phyloP scores from a whole-genome alignment of 2,329 filamentous ascomycete genomes.

The Cladophialophora carrionii region DNA sequence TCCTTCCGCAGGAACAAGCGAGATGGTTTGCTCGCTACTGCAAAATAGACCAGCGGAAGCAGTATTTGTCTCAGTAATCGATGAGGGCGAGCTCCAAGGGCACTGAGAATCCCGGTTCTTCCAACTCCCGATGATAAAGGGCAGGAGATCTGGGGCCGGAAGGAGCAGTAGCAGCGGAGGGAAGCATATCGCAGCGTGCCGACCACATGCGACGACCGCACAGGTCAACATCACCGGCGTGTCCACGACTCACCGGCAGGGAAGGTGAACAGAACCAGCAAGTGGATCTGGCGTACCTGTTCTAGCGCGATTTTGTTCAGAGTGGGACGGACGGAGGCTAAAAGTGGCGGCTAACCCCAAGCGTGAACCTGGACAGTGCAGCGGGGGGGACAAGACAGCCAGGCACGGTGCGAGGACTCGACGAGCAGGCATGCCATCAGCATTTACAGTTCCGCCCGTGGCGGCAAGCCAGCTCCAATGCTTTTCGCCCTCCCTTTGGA shows the following conservation, averaged over 20 bases:
- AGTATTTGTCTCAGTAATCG: slow-evolving; percentile 25
- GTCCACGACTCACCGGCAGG: background rate
- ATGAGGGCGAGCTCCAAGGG: slow-evolving; percentile 18
- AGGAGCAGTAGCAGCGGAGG: background rate
- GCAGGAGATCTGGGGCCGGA: slow-evolving; percentile 14
- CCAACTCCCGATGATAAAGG: slow-evolving; percentile 20
- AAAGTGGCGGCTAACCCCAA: slow-evolving; percentile 27
- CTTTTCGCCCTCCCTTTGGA: slow-evolving; percentile 2
- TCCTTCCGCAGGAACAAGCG: slow-evolving; percentile 14
- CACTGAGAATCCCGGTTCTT: slow-evolving; percentile 23
- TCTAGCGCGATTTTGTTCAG: slow-evolving; percentile 27
- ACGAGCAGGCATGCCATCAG: background rate
- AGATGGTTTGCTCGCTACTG: slow-evolving; percentile 6
- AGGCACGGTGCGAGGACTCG: background rate
- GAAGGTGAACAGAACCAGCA: slow-evolving; percentile 18
- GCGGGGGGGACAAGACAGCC: background rate
- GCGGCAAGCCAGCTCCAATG: slow-evolving; percentile 19
- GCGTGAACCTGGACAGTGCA: slow-evolving; percentile 5
- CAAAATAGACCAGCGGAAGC: slow-evolving; percentile 19
- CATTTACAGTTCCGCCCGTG: slow-evolving; percentile 9
- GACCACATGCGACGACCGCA: background rate
- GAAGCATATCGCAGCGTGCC: background rate
- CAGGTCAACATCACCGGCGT: background rate
- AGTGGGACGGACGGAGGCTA: slow-evolving; percentile 31
- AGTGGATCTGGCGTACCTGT: slow-evolving; percentile 28